phyloP scores from a whole-genome alignment of 805 yeast genomes.

The Wickerhamomyces subpelliculosus region DNA sequence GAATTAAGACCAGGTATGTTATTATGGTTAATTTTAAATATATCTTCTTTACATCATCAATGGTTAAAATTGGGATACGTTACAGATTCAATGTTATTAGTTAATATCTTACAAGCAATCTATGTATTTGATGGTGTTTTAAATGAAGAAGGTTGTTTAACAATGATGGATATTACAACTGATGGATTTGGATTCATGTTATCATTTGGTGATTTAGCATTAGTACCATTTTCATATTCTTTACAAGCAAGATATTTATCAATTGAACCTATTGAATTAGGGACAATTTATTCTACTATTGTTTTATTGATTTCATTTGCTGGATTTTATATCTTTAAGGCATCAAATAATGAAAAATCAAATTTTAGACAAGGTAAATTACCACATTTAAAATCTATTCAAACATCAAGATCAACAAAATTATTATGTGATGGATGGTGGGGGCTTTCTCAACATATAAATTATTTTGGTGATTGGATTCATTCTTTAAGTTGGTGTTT shows the following conservation, averaged over 20 bases:
- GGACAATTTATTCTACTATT: constrained; percentile 25
- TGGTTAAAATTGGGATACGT: constrained; percentile 53
- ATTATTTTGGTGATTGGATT: constrained; percentile 93
- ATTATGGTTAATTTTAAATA: constrained; percentile 73
- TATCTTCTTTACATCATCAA: constrained; percentile 78
- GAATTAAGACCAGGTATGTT: constrained; percentile 94
- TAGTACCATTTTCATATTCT: constrained; percentile 89
- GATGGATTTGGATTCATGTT: constrained; percentile 98
- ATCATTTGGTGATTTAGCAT: constrained; percentile 85
- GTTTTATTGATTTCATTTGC: constrained; percentile 43
- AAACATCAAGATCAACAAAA: constrained; percentile 71
- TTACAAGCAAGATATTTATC: constrained; percentile 80
- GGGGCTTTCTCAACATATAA: constrained; percentile 87
- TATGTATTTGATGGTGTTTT: constrained; percentile 89
- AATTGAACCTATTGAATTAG: constrained; percentile 51
- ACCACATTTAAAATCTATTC: constrained; percentile 58
- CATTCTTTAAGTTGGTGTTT: constrained; percentile 90
- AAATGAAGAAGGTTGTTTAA: constrained; percentile 81
- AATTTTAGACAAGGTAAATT: constrained; percentile 75
- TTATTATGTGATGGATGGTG: constrained; percentile 93
- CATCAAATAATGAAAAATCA: constrained; percentile 80
- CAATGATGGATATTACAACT: constrained; percentile 94
- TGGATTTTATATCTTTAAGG: constrained; percentile 80
- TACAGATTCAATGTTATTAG: constrained; percentile 65
- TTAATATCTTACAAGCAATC: constrained; percentile 64